These are phyloP conservation scores for Creolimax fragrantissima DNA, from an alignment of 78 protist species.

Conservation along the genomic window DNA sequence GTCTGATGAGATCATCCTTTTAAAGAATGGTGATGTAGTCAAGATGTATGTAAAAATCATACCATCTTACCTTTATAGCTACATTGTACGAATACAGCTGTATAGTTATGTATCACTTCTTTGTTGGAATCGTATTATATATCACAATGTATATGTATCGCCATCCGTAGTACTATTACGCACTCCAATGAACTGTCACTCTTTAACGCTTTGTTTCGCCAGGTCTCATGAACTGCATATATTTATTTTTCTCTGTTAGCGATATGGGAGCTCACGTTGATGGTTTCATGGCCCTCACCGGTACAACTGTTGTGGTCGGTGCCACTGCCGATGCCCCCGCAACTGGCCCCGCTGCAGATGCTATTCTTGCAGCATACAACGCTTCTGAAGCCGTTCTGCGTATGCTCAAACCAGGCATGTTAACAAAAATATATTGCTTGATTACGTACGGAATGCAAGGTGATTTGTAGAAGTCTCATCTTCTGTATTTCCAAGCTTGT, in stretches of 20 bases:
- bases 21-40: slow-evolving; percentile 83
- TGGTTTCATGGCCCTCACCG: slow-evolving; percentile 79
- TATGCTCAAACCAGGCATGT: neutral
- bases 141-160: no score
- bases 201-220: no score
- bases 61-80: neutral
- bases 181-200: no score
- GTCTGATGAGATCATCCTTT: slow-evolving; percentile 27
- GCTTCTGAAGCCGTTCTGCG: slow-evolving; percentile 73
- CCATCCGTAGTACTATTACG: no score
- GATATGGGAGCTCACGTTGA: slow-evolving; percentile 93
- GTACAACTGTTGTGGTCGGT: slow-evolving; percentile 77
- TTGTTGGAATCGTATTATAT: no score
- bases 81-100: no score
- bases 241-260: neutral
- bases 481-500: neutral
- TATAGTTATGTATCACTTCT: no score
- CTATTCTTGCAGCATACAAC: slow-evolving; percentile 80
- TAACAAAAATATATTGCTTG: no score
- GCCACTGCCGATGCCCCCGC: slow-evolving; percentile 10
- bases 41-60: slow-evolving; percentile 81
- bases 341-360: slow-evolving; percentile 73
- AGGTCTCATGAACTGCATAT: no score
- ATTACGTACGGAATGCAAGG: neutral
- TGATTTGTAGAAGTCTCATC: neutral